A percentile compares a stretch with the other conserved stretches of the same genome.
phyloP scores from a whole-genome alignment of 2,329 filamentous ascomycete genomes.

The Myriosclerotinia scirpicola region DNA sequence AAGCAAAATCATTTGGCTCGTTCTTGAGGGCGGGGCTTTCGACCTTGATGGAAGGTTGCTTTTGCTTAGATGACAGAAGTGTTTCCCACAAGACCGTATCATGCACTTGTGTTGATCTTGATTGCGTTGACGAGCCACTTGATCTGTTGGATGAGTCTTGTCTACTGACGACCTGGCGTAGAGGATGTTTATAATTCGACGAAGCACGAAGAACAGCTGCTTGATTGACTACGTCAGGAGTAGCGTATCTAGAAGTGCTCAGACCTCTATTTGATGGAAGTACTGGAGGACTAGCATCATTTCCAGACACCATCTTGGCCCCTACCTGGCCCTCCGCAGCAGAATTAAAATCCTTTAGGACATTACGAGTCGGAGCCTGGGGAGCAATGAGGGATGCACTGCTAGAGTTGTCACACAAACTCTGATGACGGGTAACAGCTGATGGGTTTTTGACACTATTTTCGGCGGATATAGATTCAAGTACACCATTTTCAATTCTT shows the following conservation, averaged over 20 bases:
- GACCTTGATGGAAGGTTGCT: not conserved
- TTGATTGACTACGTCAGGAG: not conserved
- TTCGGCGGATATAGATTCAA: not conserved
- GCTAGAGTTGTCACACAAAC: not conserved
- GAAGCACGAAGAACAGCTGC: constrained; percentile 6
- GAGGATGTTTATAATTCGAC: not conserved
- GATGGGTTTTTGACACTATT: not conserved
- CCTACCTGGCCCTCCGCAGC: not conserved
- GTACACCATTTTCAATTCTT: not conserved
- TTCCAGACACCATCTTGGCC: not conserved
- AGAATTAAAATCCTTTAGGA: not conserved
- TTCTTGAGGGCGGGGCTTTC: not conserved
- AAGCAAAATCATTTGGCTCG: not conserved
- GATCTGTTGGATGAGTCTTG: not conserved
- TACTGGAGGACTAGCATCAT: not conserved
- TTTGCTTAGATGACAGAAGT: not conserved
- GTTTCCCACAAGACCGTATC: not conserved
- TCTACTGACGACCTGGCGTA: not conserved
- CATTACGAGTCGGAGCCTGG: not conserved
- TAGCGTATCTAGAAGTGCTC: constrained; percentile 5
- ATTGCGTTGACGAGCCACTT: not conserved
- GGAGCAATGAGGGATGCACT: not conserved
- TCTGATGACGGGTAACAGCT: not conserved
- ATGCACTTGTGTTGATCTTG: not conserved
- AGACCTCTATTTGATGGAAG: constrained; percentile 8